phyloP scores from a whole-genome alignment of 2,329 filamentous ascomycete species.

The Sporothrix euskadiensis region DNA sequence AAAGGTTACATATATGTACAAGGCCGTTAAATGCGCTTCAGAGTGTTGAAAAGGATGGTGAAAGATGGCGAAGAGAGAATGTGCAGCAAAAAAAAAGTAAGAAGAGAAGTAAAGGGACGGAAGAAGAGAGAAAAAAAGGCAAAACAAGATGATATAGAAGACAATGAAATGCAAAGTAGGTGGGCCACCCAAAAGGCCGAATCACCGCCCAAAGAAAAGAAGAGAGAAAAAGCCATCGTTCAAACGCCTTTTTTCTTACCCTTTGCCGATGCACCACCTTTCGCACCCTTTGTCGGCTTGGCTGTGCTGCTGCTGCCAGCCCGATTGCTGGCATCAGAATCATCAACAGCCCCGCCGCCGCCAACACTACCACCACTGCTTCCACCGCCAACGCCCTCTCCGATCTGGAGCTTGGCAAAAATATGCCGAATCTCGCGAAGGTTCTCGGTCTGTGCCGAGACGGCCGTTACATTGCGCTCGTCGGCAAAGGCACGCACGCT shows the following conservation, averaged over 20 bases:
- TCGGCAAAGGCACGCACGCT: slow-evolving; percentile 79
- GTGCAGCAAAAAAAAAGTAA: not conserved
- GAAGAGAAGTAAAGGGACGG: not conserved
- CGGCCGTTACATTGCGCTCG: slow-evolving; percentile 66
- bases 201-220: not conserved
- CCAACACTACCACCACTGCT: not conserved
- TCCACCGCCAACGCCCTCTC: slow-evolving; percentile 18
- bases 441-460: slow-evolving; percentile 62
- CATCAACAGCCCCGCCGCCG: slow-evolving; percentile 10
- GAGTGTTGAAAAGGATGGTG: not conserved
- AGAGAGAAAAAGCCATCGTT: not conserved
- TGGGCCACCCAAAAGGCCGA: not conserved
- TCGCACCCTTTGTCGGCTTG: not conserved
- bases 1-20: not conserved
- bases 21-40: slow-evolving; percentile 3
- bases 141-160: not conserved
- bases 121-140: not conserved
- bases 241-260: slow-evolving; percentile 14
- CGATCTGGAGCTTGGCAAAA: slow-evolving; percentile 63
- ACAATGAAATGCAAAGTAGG: not conserved
- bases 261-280: not conserved
- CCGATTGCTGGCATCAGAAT: slow-evolving; percentile 7
- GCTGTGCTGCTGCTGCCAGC: not conserved
- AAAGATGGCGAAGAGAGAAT: not conserved
- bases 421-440: slow-evolving; percentile 74